These are phyloP conservation scores for Fusarium metavorans DNA, from an alignment of 2,329 filamentous ascomycete species.

Conservation along the genomic window DNA sequence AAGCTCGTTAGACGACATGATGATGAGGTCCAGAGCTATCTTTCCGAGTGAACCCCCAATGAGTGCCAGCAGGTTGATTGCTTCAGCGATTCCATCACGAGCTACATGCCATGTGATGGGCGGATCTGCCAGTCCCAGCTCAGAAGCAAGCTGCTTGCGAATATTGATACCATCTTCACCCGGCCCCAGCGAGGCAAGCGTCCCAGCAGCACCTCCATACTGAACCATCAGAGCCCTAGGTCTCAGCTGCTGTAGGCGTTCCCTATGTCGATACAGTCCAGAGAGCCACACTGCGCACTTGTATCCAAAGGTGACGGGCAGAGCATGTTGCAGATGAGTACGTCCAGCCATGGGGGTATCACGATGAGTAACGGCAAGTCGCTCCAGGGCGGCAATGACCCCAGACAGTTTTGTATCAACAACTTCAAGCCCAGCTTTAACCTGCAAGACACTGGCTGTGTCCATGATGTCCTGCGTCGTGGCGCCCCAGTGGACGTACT, in stretches of 20 bases:
- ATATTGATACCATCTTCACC: slow-evolving; percentile 62
- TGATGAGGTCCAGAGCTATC: slow-evolving; percentile 66
- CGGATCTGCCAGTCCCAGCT: slow-evolving; percentile 61
- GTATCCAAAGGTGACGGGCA: slow-evolving; percentile 69
- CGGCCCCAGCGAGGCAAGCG: slow-evolving; percentile 63
- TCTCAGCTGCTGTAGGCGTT: slow-evolving; percentile 60
- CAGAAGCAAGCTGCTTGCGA: slow-evolving; percentile 60
- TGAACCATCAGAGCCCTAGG: slow-evolving; percentile 63
- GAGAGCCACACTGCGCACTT: slow-evolving; percentile 68
- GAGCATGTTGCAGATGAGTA: slow-evolving; percentile 68
- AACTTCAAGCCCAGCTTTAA: slow-evolving; percentile 61
- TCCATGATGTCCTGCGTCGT: slow-evolving; percentile 73
- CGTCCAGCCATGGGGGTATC: slow-evolving; percentile 69
- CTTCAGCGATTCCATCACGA: slow-evolving; percentile 65
- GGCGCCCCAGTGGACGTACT: slow-evolving; percentile 68
- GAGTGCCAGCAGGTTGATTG: slow-evolving; percentile 64
- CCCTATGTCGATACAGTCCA: slow-evolving; percentile 59
- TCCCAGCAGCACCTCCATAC: slow-evolving; percentile 68
- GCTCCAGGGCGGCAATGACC: slow-evolving; percentile 56
- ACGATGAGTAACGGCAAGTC: slow-evolving; percentile 58
- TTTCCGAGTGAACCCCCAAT: slow-evolving; percentile 67
- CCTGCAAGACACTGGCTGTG: slow-evolving; percentile 64
- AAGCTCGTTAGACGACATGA: slow-evolving; percentile 69
- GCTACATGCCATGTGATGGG: slow-evolving; percentile 69
- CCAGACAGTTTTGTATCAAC: slow-evolving; percentile 58